A percentile compares a stretch with the other conserved stretches of the same genome.
phyloP scores from a whole-genome alignment of 2,329 filamentous ascomycete genomes.

The Exophiala alcalophila region DNA sequence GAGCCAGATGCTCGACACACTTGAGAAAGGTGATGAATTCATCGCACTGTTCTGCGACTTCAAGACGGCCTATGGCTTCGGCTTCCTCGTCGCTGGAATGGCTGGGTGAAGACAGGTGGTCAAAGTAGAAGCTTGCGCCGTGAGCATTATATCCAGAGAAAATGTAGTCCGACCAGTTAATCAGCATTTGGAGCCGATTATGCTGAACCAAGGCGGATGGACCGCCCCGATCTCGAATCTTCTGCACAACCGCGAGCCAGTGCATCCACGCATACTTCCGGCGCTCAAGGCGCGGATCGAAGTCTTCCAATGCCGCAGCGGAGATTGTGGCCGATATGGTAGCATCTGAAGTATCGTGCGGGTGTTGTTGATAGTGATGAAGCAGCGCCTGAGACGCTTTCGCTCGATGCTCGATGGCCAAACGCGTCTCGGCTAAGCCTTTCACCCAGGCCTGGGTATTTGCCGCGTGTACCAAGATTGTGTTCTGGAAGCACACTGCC shows the following conservation, averaged over 20 bases:
- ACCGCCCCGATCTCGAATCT: conserved; percentile 40
- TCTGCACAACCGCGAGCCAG: conserved; percentile 40
- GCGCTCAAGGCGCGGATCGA: conserved; percentile 39
- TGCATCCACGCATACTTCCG: conserved; percentile 41
- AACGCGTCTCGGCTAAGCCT: conserved; percentile 34
- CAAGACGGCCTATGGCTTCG: conserved; percentile 30
- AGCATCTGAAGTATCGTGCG: conserved; percentile 38
- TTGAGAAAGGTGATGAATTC: conserved; percentile 40
- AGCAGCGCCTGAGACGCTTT: conserved; percentile 37
- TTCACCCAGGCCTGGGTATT: conserved; percentile 40
- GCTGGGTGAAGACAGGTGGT: conserved; percentile 27
- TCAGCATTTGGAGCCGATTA: conserved; percentile 39
- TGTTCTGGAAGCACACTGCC: conserved; percentile 39
- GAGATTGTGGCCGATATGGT: conserved; percentile 41
- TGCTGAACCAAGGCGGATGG: conserved; percentile 38
- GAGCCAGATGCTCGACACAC: conserved; percentile 39
- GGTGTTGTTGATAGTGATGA: conserved; percentile 35
- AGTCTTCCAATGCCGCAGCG: conserved; percentile 41
- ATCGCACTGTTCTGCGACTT: conserved; percentile 38
- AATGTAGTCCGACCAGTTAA: conserved; percentile 45
- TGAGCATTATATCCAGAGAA: conserved; percentile 40
- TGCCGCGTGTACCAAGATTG: conserved; percentile 39
- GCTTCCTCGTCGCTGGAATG: conserved; percentile 18
- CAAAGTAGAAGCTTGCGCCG: conserved; percentile 37
- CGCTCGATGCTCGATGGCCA: conserved; percentile 35